These are phyloP conservation scores for Ustilago lituana DNA, from an alignment of 1,284 basidiomycete species.

Conservation along the genomic window DNA sequence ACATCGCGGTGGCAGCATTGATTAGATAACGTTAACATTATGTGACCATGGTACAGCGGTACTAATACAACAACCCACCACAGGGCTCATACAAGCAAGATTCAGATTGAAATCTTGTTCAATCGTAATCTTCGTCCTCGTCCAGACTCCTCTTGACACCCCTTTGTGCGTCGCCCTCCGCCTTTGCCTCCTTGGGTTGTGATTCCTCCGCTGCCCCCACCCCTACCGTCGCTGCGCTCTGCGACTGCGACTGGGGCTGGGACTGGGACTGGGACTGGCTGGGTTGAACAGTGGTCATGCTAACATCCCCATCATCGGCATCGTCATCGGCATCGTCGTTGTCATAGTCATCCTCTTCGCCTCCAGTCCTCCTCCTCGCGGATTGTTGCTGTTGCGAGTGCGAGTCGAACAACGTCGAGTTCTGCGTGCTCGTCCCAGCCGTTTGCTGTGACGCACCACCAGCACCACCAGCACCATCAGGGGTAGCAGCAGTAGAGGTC, in stretches of 20 bases:
- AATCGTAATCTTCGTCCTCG: constrained; percentile 67
- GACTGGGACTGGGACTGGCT: constrained; percentile 15
- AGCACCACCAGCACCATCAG: neutral
- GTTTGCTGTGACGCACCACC: neutral
- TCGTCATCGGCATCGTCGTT: constrained; percentile 28
- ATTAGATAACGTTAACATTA: too few relatives aligned
- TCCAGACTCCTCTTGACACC: constrained; percentile 62
- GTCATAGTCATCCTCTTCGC: constrained; percentile 24
- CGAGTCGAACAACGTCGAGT: constrained; percentile 21
- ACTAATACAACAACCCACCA: neutral
- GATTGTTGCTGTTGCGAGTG: neutral
- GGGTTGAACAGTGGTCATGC: constrained; percentile 34
- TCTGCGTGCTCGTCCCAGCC: constrained; percentile 10
- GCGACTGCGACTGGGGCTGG: too few relatives aligned
- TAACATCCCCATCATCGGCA: constrained; percentile 22
- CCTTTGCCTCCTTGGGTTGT: neutral
- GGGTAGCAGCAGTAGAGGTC: neutral
- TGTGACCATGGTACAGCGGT: too few relatives aligned
- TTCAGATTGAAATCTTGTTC: neutral
- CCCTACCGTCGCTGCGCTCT: too few relatives aligned
- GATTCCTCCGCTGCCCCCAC: too few relatives aligned
- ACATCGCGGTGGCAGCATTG: too few relatives aligned
- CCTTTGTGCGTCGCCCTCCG: constrained; percentile 6
- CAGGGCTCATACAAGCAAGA: neutral
- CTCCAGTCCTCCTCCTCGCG: neutral